These are phyloP conservation scores for Falciphora oryzae DNA, from an alignment of 2,329 filamentous ascomycete genomes.

Conservation along the genomic window DNA sequence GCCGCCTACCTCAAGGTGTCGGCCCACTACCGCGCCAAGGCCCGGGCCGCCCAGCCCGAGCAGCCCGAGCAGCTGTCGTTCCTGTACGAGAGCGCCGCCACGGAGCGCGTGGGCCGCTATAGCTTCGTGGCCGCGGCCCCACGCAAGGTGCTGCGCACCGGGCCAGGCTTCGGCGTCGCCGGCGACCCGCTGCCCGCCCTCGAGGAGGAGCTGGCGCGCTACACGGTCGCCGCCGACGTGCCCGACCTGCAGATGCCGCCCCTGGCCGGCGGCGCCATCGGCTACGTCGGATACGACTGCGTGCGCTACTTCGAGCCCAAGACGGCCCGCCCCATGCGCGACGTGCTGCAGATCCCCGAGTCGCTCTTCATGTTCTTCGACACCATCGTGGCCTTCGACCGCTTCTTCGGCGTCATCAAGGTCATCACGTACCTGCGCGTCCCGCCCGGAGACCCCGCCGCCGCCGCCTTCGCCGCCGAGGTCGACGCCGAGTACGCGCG, in stretches of 20 bases:
- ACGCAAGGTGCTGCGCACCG: conserved; percentile 78
- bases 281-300: conserved; percentile 96
- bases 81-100: conserved; percentile 87
- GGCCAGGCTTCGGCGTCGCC: conserved; percentile 77
- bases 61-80: conserved; percentile 52
- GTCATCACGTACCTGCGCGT: conserved; percentile 81
- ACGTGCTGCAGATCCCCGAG: conserved; percentile 84
- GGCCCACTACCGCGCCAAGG: conserved; percentile 53
- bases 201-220: conserved; percentile 71
- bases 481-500: conserved; percentile 66
- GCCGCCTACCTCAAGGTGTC: conserved; percentile 90
- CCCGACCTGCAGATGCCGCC: conserved; percentile 79
- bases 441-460: conserved; percentile 39
- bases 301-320: conserved; percentile 91
- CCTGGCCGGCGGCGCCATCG: conserved; percentile 86
- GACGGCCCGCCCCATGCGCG: conserved; percentile 83
- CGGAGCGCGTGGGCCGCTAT: conserved; percentile 89
- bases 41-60: conserved; percentile 32
- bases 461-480: conserved; percentile 19
- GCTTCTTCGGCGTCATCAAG: conserved; percentile 89
- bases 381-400: conserved; percentile 88
- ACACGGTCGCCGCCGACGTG: conserved; percentile 68
- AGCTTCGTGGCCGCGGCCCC: conserved; percentile 77
- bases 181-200: conserved; percentile 79
- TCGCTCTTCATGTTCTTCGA: conserved; percentile 96